Evolutionary conservation across 2,329 filamentous ascomycete species (phyloP).

Genomic region (Cladorrhinum sp.): DNA sequence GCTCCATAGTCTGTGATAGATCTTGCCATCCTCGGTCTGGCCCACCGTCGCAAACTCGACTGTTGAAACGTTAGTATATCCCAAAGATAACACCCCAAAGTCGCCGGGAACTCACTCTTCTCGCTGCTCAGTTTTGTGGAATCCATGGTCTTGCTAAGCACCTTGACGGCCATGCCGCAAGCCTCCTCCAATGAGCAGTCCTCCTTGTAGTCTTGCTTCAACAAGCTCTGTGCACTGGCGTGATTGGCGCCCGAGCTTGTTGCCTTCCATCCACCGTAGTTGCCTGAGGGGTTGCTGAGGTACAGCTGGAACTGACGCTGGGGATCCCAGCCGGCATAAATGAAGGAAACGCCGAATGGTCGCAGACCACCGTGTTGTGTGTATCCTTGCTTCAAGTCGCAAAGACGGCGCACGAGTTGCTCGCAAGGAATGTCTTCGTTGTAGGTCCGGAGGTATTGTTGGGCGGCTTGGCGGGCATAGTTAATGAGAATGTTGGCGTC

Average conservation of each 20-base stretch:
- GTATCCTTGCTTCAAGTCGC: slow-evolving; percentile 98
- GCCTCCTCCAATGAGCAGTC: slow-evolving; percentile 95
- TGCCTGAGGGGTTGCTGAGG: slow-evolving; percentile 97
- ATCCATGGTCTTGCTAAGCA: slow-evolving; percentile 99
- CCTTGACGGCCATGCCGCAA: slow-evolving; percentile 96
- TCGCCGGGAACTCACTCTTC: slow-evolving; percentile 76
- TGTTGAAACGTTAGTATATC: slow-evolving; percentile 37
- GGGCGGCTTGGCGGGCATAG: slow-evolving; percentile 94
- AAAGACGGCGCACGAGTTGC: slow-evolving; percentile 92
- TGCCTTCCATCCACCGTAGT: slow-evolving; percentile 99
- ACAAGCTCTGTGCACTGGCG: slow-evolving; percentile 88
- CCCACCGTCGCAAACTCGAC: slow-evolving; percentile 98
- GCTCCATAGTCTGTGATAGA: slow-evolving; percentile 97
- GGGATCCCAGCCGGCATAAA: slow-evolving; percentile 97
- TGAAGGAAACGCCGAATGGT: slow-evolving; percentile 98
- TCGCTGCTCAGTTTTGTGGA: slow-evolving; percentile 98
- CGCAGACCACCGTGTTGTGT: slow-evolving; percentile 98
- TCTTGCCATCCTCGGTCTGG: slow-evolving; percentile 89
- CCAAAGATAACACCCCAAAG: neutral
- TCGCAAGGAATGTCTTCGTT: slow-evolving; percentile 99
- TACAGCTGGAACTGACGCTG: slow-evolving; percentile 97
- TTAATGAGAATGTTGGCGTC: slow-evolving; percentile 99
- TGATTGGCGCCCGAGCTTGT: slow-evolving; percentile 98
- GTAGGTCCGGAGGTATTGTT: slow-evolving; percentile 97
- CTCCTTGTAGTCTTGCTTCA: slow-evolving; percentile 99